phyloP scores from a whole-genome alignment of 257 asterid genomes.

The Lycium barbarum region DNA sequence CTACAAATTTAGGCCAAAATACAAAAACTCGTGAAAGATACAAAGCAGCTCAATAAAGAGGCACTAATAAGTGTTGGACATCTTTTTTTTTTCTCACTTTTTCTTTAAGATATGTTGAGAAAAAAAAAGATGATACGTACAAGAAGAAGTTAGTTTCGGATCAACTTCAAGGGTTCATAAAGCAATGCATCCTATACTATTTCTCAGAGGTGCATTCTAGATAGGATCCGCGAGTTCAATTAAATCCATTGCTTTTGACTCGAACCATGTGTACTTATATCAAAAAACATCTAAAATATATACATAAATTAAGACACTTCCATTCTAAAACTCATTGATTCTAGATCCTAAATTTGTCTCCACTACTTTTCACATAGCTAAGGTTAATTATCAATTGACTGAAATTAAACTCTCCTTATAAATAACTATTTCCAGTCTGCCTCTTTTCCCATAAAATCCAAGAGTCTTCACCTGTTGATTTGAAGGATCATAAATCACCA shows the following conservation, averaged over 20 bases:
- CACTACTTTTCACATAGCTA: background rate
- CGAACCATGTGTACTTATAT: background rate
- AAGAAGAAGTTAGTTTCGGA: background rate
- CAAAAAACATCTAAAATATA: background rate
- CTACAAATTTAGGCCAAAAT: background rate
- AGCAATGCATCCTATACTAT: background rate
- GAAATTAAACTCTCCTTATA: slow-evolving; percentile 52
- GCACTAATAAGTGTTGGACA: too few relatives aligned
- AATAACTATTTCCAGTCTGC: slow-evolving; percentile 57
- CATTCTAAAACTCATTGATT: background rate
- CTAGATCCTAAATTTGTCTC: background rate
- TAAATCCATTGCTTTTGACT: background rate
- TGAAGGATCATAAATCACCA: slow-evolving; percentile 43
- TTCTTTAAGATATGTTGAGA: too few relatives aligned
- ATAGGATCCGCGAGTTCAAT: too few relatives aligned
- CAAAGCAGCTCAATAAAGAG: background rate
- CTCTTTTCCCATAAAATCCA: slow-evolving; percentile 60
- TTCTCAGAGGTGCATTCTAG: background rate
- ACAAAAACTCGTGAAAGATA: background rate
- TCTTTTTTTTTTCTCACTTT: too few relatives aligned
- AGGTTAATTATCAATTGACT: background rate
- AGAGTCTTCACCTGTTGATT: slow-evolving; percentile 37
- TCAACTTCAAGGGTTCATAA: background rate
- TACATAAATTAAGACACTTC: background rate
- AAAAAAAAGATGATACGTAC: background rate